These are phyloP conservation scores for Amphibolis antarctica DNA, from an alignment of 106 monocot species.

Conservation along the genomic window DNA sequence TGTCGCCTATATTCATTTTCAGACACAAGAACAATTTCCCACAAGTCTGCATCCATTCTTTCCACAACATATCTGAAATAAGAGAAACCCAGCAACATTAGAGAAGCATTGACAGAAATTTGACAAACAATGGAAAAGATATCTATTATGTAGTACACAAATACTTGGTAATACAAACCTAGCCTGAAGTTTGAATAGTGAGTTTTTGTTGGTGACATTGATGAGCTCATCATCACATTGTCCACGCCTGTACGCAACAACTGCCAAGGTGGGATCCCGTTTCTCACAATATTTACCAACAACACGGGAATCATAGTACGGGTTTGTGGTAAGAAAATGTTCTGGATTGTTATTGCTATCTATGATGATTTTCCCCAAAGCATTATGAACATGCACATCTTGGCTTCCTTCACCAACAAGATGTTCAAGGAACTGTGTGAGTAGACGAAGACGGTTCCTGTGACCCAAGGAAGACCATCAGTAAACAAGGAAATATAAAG, in stretches of 20 bases:
- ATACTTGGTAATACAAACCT: constrained; percentile 69
- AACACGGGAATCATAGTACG: constrained; percentile 98
- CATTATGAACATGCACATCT: constrained; percentile 99
- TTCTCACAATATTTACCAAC: constrained; percentile 99
- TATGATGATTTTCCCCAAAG: constrained; percentile 92
- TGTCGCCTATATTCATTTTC: constrained; percentile 93
- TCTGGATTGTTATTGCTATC: constrained; percentile 98
- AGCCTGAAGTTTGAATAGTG: constrained; percentile 86
- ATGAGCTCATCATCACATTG: constrained; percentile 99
- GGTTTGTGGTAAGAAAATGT: constrained; percentile 93
- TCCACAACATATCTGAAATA: constrained; percentile 87
- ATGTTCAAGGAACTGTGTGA: constrained; percentile 95
- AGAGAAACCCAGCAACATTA: background rate
- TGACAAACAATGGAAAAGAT: no score
- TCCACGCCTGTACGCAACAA: constrained; percentile 93
- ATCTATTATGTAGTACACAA: no score
- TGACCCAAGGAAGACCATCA: constrained; percentile 1
- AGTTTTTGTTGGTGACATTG: constrained; percentile 92
- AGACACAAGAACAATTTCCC: constrained; percentile 90
- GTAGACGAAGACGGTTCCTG: constrained; percentile 80
- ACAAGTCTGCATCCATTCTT: constrained; percentile 89
- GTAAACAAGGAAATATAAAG: background rate
- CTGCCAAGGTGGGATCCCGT: constrained; percentile 90
- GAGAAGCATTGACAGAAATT: no score
- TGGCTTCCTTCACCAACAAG: constrained; percentile 98